phyloP scores from a whole-genome alignment of 2,329 filamentous ascomycete genomes.

The Aspergillus sp. region DNA sequence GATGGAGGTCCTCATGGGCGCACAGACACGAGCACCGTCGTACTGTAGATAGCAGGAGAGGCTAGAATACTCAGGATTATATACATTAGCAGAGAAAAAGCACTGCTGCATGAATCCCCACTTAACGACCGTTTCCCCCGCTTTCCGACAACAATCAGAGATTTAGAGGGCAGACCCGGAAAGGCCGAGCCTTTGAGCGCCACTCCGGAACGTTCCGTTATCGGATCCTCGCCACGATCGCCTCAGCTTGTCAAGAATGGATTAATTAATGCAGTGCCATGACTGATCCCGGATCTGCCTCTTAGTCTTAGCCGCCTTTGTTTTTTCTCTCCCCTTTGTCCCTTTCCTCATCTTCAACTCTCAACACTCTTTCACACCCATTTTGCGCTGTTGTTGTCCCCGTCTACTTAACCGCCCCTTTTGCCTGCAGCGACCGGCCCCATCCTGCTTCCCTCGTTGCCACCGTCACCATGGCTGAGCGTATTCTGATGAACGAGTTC shows the following conservation, averaged over 20 bases:
- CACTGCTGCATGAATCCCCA: background rate
- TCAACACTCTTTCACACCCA: background rate
- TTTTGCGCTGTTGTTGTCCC: background rate
- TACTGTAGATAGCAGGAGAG: background rate
- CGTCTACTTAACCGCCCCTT: background rate
- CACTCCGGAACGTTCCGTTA: constrained; percentile 20
- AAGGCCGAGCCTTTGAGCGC: background rate
- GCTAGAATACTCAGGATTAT: background rate
- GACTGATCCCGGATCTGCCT: background rate
- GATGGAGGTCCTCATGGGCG: background rate
- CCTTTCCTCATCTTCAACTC: background rate
- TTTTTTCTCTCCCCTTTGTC: background rate
- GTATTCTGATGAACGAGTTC: constrained; percentile 87
- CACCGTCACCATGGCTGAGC: constrained; percentile 57
- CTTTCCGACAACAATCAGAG: background rate
- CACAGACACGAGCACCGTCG: too few species aligned
- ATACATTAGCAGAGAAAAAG: background rate
- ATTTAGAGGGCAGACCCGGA: background rate
- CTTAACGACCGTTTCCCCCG: background rate
- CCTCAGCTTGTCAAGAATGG: background rate
- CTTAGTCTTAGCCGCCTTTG: background rate
- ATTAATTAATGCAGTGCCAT: background rate
- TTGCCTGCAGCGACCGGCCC: constrained; percentile 2
- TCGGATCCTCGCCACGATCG: constrained; percentile 1
- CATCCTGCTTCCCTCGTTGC: background rate